Base-by-base conservation (phyloP, 805 yeast species). In the Zygoascus biomembranicola region DNA sequence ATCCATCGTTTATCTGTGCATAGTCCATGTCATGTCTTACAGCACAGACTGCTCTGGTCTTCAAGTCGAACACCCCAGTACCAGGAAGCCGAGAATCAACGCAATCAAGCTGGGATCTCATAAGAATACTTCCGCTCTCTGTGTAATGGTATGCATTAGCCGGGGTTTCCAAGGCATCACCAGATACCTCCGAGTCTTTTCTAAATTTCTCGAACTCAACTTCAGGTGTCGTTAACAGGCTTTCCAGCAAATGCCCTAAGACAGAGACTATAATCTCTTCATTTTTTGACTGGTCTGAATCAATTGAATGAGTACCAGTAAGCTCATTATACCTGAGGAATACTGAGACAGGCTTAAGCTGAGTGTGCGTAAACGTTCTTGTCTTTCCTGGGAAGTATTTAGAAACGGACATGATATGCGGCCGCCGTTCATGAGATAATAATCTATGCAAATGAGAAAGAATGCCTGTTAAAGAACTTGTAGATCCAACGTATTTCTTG, bases 61-160 rank as follows among this genome's bases (percentile, higher is more conserved):
- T 92, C 54, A 92, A 70, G 68, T 92, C 99, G 73, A 94, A 92
- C 0, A 90, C 83, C 0, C 97, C 97, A 3, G 85, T 82, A 0
- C 96, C 96, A 0, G 97, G 97, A 39, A 94, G 72, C 39, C 87
- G 70, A 0, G 74, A 66, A 67, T 89, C 90, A 55, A 75, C 73
- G 55, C 97, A 89, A 69, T 92, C 99, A 47, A 94, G 74, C 67
- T 92, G 98, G 0, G 98, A 92, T 58, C 98, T 75, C 80, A 92
- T 76, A 13, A 92, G 64, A 61, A 94, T 87, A 43, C 77, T 75
- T 2, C 84, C 89, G 53, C 79, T 70, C 41, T 71, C 69, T 6
- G 95, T 81, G 67, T 88, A 90, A 65, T 90, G 90, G 65, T 90
- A 90, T n/a, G 75, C 63, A 43, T 57, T 62, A 6, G 32, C 16